Evolutionary conservation across 805 yeast genomes (phyloP), one percentile per base, ranked within the genome.

Genomic region (Yamadazyma takamatsuzukensis): DNA sequence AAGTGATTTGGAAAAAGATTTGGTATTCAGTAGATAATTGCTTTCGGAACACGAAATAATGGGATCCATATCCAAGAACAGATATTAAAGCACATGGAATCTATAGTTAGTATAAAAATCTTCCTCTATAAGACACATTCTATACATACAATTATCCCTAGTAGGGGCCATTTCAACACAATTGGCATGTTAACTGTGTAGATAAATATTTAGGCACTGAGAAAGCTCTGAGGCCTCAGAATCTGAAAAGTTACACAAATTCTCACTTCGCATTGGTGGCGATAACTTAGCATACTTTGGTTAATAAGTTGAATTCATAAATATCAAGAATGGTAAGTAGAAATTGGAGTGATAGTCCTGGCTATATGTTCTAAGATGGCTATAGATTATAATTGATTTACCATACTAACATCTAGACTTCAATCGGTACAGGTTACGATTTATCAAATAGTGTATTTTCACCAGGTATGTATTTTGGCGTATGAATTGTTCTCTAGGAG

Each of bases 341-440:
- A n/a, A n/a, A n/a, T n/a, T n/a, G n/a, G n/a, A n/a, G n/a, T n/a
- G n/a, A n/a, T n/a, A n/a, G n/a, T n/a, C n/a, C n/a, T n/a, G n/a
- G n/a, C n/a, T n/a, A n/a, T n/a, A n/a, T n/a, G 22, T 11, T 19
- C 22, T 19, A 19, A 8, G 7, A 24, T 28, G 10, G 25, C 17
- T 32, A 46, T n/a, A n/a, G n/a, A n/a, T n/a, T n/a, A n/a, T 17
- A 31, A 32, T 32, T 29, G 34, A 32, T 32, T 29, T 32, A 18
- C 15, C 14, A 15, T 33, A 34, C 37, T 34, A 34, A 34, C 37
- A 33, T 25, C 18, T 25, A 34, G 90, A 83, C 97, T 24, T 93
- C 98, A 29, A 89, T 93, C 49, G 99, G 99, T 49, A 93, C 99
- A 18, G 99, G 99, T 13, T 93, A 93, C 78, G 99, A 93, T 72